phyloP scores from a whole-genome alignment of 768 basidiomycete species.

The Bullera alba region DNA sequence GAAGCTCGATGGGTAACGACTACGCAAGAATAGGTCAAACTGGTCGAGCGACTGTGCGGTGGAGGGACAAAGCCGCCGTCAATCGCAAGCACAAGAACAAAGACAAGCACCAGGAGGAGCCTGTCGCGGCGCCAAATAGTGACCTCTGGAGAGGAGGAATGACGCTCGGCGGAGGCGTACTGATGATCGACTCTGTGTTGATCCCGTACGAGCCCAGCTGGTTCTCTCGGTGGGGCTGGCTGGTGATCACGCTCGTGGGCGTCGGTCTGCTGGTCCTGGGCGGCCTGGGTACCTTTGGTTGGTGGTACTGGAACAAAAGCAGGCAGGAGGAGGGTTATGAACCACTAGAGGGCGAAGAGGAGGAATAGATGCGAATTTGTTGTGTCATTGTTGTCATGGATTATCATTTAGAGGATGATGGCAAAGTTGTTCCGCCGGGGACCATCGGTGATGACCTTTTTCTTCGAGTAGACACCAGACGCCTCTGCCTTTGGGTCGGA shows the following conservation, averaged over 20 bases:
- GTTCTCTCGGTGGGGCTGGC: constrained; percentile 54
- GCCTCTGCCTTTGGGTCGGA: background rate
- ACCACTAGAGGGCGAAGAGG: constrained; percentile 64
- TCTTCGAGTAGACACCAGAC: constrained; percentile 46
- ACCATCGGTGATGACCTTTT: constrained; percentile 60
- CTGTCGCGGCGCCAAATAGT: constrained; percentile 7
- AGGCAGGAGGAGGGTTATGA: constrained; percentile 74
- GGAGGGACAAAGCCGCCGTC: constrained; percentile 4
- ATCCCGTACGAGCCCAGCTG: constrained; percentile 78
- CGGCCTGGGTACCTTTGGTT: constrained; percentile 56
- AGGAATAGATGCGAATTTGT: constrained; percentile 17
- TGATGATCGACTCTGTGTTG: constrained; percentile 76
- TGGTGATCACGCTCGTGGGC: constrained; percentile 58
- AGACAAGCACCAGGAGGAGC: constrained; percentile 50
- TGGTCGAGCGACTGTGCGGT: constrained; percentile 55
- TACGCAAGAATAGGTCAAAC: constrained; percentile 44
- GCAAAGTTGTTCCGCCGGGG: constrained; percentile 69
- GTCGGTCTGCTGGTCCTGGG: constrained; percentile 63
- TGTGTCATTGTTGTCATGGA: too few relatives aligned
- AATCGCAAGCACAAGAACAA: constrained; percentile 56
- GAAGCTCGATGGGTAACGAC: constrained; percentile 48
- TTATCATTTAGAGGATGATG: constrained; percentile 52
- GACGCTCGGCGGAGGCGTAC: constrained; percentile 77
- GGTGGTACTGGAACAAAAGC: constrained; percentile 63
- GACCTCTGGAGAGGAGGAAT: constrained; percentile 68